Evolutionary conservation across 371 early-diverging fungal species (phyloP), one percentile per base, ranked within the genome.

Genomic region (Mucor racemosus): DNA sequence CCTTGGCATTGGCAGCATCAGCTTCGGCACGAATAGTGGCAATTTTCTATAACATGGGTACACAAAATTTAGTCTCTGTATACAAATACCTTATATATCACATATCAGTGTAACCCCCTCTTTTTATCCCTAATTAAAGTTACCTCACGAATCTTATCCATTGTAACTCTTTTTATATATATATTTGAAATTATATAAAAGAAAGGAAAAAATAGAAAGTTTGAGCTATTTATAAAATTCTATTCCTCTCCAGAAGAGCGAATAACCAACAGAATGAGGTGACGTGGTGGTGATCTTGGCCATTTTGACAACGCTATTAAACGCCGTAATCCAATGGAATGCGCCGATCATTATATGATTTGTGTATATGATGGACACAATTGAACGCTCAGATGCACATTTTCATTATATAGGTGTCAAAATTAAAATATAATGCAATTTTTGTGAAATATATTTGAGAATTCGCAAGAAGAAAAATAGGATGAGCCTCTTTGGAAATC

Each of bases 1-100:
- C 92, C 38, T 87, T 88, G 63, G 82, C 85, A 65, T 75, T 76
- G 62, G 90, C 89, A 13, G 81, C 86, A 38, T 94, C 93, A 48
- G 87, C 86, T 74, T 93, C 91, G 44, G 84, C 84, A 55, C 93
- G 92, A 58, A 91, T 78, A 55, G 36, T 64, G 41, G 72, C 73
- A 67, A 93, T 78, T 87, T 89, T 91, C 93, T 93, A 84, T 11
- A 3, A 41, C 42, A 42, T 42, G 42, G 42, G 42, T 42, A 42
- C 42, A 42, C 42, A 42, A 42, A 7, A 15, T 15, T 42, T 42
- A 42, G 42, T 15, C 4, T 39, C 31, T 19, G 4, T 19, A 2
- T 26, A 57, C n/a, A 19, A 26, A 26, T 26, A 26, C 26, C 26
- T 26, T 26, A 26, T 26, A 26, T 26, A 26, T 26, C 26, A 26